Evolutionary conservation across 2,329 filamentous ascomycete species (phyloP), one percentile per base, ranked within the genome.

Genomic region (Aureobasidium sp.): DNA sequence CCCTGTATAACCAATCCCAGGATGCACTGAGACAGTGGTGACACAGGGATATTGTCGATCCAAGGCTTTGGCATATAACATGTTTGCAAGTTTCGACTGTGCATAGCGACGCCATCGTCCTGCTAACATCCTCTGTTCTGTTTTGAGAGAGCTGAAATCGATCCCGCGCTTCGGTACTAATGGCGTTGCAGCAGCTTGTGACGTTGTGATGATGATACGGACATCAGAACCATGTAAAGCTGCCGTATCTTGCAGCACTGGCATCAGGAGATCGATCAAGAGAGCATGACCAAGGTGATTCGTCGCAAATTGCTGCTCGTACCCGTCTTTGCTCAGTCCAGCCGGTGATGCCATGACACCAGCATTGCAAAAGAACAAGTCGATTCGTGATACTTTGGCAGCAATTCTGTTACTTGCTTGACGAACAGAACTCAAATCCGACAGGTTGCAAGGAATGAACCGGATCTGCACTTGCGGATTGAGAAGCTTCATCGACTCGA

Each of bases 381-480:
- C 47, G 11, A 60, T 51, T 21, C 45, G 27, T 13, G 36, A 32
- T 36, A 29, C 57, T 36, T 74, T 68, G 27, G 73, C 63, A 9
- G 68, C 67, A 63, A 82, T 79, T n/a, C 67, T 66, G 34, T 69
- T 67, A 1, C 78, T 79, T 1, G 78, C 80, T 2, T 70, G 64
- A 5, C 72, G 74, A 66, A 83, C 75, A 25, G 78, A 81, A 16
- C 72, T 67, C 45, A 84, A 76, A 0, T 80, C 82, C 1, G 76
- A 67, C 14, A 84, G 73, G 65, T 84, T 81, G 30, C 81, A 75
- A 11, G 74, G 68, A 9, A 84, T 67, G 63, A 76, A 74, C 44
- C 73, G 71, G 59, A 82, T 75, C 61, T 77, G 73, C 27, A 71
- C 67, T 9, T 68, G 67, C 13, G 66, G 66, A 34, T 69, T 62